Conservation (phyloP, 1,284 basidiomycete genomes). For the Cutaneotrichosporon mucoides region DNA sequence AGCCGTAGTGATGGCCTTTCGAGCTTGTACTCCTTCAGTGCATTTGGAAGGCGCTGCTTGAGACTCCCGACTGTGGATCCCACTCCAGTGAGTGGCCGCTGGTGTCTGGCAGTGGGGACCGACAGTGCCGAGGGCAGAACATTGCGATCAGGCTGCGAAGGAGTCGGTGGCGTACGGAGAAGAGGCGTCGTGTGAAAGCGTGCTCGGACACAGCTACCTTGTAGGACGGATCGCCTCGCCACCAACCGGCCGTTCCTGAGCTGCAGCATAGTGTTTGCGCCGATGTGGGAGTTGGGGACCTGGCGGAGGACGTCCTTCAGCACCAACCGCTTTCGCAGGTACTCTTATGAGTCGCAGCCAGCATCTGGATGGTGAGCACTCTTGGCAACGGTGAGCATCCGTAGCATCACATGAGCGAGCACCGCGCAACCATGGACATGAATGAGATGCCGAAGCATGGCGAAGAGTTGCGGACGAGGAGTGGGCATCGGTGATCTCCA, state of each 20-base stretch:
- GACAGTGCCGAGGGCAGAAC: too few relatives aligned
- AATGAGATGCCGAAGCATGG: not conserved
- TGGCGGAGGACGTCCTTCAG: not conserved
- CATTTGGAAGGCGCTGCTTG: not conserved
- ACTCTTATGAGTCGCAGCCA: too few relatives aligned
- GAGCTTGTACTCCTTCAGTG: not conserved
- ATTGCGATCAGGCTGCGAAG: not conserved
- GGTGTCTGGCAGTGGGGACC: not conserved
- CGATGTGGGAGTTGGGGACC: not conserved
- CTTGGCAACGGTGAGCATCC: too few relatives aligned
- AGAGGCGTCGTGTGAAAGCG: not conserved
- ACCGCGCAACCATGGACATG: too few relatives aligned
- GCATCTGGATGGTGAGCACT: too few relatives aligned
- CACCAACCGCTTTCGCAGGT: too few relatives aligned
- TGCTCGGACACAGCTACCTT: too few relatives aligned
- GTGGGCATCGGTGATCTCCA: not conserved
- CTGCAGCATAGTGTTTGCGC: not conserved
- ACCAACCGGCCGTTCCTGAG: too few relatives aligned
- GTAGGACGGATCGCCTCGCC: too few relatives aligned
- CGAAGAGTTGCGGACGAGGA: not conserved
- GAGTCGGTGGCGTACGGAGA: not conserved
- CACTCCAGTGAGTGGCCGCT: not conserved
- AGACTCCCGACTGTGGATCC: not conserved
- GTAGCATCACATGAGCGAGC: not conserved
- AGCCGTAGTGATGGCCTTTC: not conserved